Percentiles rank a stretch among this genome's conserved stretches.
Evolutionary conservation across 1,284 basidiomycete genomes (phyloP).

Genomic region (Abortiporus biennis): DNA sequence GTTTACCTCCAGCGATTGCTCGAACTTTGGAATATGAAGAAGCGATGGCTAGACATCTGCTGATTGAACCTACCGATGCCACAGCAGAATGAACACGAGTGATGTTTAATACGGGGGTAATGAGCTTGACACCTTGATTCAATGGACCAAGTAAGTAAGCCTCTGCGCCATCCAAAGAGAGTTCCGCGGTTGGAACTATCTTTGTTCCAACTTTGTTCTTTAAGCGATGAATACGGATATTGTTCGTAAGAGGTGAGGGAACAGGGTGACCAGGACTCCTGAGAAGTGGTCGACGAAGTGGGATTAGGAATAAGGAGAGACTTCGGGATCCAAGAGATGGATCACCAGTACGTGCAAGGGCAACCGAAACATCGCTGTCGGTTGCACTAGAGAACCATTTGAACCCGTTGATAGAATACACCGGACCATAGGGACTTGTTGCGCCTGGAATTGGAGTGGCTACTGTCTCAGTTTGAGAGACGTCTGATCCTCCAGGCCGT

Average conservation of each 20-base stretch:
- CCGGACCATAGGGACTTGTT: constrained; percentile 36
- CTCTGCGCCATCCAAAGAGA: constrained; percentile 54
- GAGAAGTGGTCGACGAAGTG: constrained; percentile 50
- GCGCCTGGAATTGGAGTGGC: constrained; percentile 35
- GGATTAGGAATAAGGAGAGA: constrained; percentile 69
- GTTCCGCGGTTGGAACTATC: constrained; percentile 72
- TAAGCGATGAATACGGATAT: constrained; percentile 65
- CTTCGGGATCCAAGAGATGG: constrained; percentile 47
- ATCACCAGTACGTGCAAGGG: constrained; percentile 64
- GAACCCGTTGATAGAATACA: constrained; percentile 60
- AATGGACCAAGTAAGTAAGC: constrained; percentile 61
- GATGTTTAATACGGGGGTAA: constrained; percentile 71
- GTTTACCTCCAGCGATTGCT: constrained; percentile 40
- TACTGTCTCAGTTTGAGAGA: constrained; percentile 69
- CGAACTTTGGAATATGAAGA: constrained; percentile 57
- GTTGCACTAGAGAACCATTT: constrained; percentile 86
- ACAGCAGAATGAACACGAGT: constrained; percentile 70
- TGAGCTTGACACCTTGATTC: constrained; percentile 64
- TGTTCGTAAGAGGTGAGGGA: constrained; percentile 54
- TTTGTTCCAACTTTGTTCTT: constrained; percentile 81
- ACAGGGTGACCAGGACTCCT: constrained; percentile 29
- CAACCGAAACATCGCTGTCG: constrained; percentile 67
- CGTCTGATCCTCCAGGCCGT: constrained; percentile 73
- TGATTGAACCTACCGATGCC: constrained; percentile 50
- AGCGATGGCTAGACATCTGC: constrained; percentile 59